phyloP scores from a whole-genome alignment of 225 moss, liverwort and hornwort genomes.

The Polytrichum formosum region DNA sequence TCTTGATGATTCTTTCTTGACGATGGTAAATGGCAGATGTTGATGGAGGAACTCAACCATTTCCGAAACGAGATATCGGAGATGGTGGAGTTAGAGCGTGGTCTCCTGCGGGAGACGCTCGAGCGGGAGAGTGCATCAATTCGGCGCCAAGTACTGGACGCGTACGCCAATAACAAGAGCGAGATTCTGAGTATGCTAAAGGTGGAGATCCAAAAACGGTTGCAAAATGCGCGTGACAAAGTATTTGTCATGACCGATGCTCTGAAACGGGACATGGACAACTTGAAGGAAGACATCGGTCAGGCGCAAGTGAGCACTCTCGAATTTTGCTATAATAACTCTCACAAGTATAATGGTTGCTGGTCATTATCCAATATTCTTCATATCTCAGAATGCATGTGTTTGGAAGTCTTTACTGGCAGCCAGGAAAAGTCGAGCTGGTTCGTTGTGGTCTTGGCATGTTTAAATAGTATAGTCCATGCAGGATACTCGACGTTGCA shows the following conservation, averaged over 20 bases:
- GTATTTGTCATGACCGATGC: constrained; percentile 58
- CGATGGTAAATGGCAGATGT: constrained; percentile 30
- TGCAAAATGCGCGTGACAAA: constrained; percentile 68
- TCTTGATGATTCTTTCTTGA: not conserved
- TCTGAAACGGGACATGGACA: constrained; percentile 55
- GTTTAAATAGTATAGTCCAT: too few species aligned
- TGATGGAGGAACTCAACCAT: constrained; percentile 67
- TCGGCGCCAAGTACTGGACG: constrained; percentile 77
- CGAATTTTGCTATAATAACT: too few species aligned
- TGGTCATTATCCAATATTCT: too few species aligned
- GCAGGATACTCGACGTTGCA: too few species aligned
- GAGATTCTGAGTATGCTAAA: constrained; percentile 83
- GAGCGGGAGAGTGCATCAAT: constrained; percentile 75
- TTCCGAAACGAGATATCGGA: constrained; percentile 74
- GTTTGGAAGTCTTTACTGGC: too few species aligned
- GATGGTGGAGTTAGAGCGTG: constrained; percentile 79
- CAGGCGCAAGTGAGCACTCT: not conserved
- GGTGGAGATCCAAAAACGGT: constrained; percentile 74
- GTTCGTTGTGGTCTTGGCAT: too few species aligned
- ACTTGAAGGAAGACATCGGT: constrained; percentile 34
- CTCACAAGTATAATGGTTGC: too few species aligned
- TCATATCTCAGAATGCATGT: too few species aligned
- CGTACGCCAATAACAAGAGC: constrained; percentile 67
- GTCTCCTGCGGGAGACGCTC: constrained; percentile 53
- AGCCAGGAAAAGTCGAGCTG: too few species aligned